These are phyloP conservation scores for Hibiscus mutabilis DNA, from an alignment of 345 rosid genomes.

Conservation along the genomic window DNA sequence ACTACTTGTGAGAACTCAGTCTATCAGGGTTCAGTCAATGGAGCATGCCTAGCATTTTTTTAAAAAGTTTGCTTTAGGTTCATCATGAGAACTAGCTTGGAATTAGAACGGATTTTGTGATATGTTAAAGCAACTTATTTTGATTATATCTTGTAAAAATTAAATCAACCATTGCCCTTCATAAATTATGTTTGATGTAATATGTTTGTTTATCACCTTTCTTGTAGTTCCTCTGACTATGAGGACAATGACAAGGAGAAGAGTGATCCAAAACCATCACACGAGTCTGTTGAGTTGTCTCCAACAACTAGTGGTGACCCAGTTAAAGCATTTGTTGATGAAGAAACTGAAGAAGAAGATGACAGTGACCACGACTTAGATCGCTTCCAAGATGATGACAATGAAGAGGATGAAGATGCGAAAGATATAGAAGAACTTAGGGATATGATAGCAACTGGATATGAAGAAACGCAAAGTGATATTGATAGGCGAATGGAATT, in stretches of 20 bases:
- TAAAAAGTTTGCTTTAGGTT: neutral
- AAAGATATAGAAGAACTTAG: constrained; percentile 58
- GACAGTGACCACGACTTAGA: constrained; percentile 80
- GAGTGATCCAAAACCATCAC: constrained; percentile 24
- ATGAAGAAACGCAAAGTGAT: constrained; percentile 61
- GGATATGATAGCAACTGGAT: constrained; percentile 70
- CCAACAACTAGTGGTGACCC: constrained; percentile 57
- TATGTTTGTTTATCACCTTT: constrained; percentile 10
- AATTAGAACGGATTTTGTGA: neutral
- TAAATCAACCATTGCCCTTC: neutral
- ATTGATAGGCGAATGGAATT: constrained; percentile 71
- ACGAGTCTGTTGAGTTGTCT: constrained; percentile 25
- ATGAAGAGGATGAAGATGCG: constrained; percentile 66
- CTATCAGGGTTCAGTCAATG: neutral
- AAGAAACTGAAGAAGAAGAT: constrained; percentile 92
- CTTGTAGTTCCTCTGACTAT: constrained; percentile 47
- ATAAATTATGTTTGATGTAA: neutral
- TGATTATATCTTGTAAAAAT: neutral
- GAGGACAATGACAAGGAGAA: constrained; percentile 59
- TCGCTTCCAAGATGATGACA: constrained; percentile 59
- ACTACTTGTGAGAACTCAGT: neutral
- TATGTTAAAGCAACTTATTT: neutral
- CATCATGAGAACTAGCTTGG: neutral
- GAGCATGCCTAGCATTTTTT: neutral
- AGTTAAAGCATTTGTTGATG: constrained; percentile 78